These are phyloP conservation scores for Cordia subcordata DNA, from an alignment of 257 asterid species.

Conservation along the genomic window DNA sequence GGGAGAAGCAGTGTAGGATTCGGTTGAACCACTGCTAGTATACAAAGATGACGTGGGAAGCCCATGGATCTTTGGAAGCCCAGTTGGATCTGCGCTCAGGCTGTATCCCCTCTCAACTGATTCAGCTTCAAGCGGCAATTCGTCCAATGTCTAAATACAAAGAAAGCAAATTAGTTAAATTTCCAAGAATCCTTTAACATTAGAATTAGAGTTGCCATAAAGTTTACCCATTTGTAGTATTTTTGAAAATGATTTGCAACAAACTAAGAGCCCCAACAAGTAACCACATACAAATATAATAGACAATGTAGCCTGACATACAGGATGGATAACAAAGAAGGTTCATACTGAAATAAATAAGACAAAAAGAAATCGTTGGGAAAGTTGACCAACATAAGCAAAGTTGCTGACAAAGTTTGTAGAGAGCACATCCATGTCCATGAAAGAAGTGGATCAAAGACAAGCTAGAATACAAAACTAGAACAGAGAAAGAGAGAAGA, in stretches of 20 bases:
- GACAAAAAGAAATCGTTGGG: too few species aligned
- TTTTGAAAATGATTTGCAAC: too few species aligned
- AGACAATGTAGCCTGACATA: too few species aligned
- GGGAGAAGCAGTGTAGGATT: conserved; percentile 60
- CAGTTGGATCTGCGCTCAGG: conserved; percentile 64
- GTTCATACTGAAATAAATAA: too few species aligned
- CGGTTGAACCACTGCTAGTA: conserved; percentile 45
- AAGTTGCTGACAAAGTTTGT: too few species aligned
- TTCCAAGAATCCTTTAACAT: not conserved
- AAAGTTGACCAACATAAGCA: too few species aligned
- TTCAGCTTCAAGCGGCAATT: conserved; percentile 89
- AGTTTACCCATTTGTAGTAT: too few species aligned
- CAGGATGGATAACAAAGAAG: too few species aligned
- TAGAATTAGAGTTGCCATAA: not conserved
- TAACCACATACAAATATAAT: too few species aligned
- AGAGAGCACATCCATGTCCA: too few species aligned
- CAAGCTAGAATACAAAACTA: not conserved
- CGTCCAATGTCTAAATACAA: conserved; percentile 36
- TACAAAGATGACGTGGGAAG: conserved; percentile 81
- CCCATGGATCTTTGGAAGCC: conserved; percentile 87
- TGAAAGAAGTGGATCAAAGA: too few species aligned
- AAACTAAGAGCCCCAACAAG: too few species aligned
- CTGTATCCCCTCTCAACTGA: conserved; percentile 84
- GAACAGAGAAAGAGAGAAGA: not conserved
- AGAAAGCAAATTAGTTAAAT: not conserved